Percentiles rank a stretch among this genome's conserved stretches.
Evolutionary conservation across 1,284 basidiomycete species (phyloP).

Genomic region (Ceratobasidium sp.): DNA sequence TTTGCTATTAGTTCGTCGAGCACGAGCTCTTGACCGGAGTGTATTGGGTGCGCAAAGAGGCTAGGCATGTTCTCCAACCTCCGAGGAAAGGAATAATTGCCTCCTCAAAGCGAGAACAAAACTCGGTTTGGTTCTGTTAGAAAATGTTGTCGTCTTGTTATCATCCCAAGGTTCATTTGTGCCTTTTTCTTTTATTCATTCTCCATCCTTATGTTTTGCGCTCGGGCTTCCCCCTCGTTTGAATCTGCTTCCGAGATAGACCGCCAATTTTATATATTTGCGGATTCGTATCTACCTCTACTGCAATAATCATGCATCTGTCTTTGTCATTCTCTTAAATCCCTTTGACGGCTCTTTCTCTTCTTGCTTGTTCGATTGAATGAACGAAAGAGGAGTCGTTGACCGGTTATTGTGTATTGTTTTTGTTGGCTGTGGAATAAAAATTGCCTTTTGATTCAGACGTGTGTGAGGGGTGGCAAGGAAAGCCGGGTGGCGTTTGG

Average conservation of each 20-base stretch:
- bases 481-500: no score
- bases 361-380: no score
- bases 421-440: no score
- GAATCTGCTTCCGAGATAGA: background rate
- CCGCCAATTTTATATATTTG: background rate
- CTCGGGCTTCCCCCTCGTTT: background rate
- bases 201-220: background rate
- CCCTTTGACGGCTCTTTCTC: background rate
- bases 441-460: no score
- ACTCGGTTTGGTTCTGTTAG: background rate
- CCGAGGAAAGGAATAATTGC: slow-evolving; percentile 26
- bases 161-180: background rate
- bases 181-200: background rate
- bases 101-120: background rate
- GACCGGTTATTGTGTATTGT: no score
- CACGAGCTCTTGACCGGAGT: background rate
- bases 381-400: no score
- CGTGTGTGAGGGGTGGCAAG: no score
- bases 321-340: background rate
- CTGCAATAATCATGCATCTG: slow-evolving; percentile 28
- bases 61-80: slow-evolving; percentile 30
- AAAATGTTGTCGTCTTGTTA: background rate
- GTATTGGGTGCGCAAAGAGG: background rate
- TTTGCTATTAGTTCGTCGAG: background rate
- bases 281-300: background rate